Evolutionary conservation across 495 filamentous ascomycete genomes (phyloP).

Genomic region (Neurospora sublineolata): DNA sequence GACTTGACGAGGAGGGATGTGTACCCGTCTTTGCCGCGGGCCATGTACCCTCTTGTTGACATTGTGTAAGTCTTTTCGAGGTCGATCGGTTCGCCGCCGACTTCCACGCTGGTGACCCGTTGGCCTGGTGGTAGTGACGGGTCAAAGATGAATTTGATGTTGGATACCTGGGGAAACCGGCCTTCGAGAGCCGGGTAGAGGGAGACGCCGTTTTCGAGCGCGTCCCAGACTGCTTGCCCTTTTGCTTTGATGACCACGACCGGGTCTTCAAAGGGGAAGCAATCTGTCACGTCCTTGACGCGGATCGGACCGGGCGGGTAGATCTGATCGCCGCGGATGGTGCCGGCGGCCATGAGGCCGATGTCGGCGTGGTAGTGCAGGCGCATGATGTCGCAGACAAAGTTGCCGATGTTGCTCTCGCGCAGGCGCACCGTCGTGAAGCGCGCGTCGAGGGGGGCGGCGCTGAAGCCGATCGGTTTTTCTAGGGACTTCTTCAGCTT

Average conservation of each 20-base stretch:
- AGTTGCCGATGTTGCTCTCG: constrained; percentile 81
- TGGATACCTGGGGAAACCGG: constrained; percentile 70
- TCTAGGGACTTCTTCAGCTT: constrained; percentile 62
- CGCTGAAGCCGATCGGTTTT: constrained; percentile 73
- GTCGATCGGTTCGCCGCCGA: constrained; percentile 50
- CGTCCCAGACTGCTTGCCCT: constrained; percentile 57
- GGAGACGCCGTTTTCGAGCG: constrained; percentile 72
- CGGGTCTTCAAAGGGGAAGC: constrained; percentile 89
- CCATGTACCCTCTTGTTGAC: constrained; percentile 77
- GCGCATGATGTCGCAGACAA: constrained; percentile 83
- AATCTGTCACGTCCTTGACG: constrained; percentile 64
- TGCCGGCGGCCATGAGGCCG: constrained; percentile 74
- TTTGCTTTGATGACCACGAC: constrained; percentile 61
- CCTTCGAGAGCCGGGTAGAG: constrained; percentile 76
- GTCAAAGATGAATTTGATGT: constrained; percentile 62
- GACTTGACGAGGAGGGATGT: constrained; percentile 54
- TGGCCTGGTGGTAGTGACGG: constrained; percentile 44
- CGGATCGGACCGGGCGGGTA: constrained; percentile 68
- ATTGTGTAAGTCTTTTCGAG: constrained; percentile 50
- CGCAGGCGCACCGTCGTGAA: constrained; percentile 67
- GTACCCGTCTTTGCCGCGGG: constrained; percentile 73
- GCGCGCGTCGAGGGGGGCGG: constrained; percentile 66
- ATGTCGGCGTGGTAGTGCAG: constrained; percentile 70
- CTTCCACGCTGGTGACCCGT: constrained; percentile 49
- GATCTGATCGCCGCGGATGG: constrained; percentile 77